Conservation (phyloP, 164 flowering plant genomes). For the Vitis amurensis region DNA sequence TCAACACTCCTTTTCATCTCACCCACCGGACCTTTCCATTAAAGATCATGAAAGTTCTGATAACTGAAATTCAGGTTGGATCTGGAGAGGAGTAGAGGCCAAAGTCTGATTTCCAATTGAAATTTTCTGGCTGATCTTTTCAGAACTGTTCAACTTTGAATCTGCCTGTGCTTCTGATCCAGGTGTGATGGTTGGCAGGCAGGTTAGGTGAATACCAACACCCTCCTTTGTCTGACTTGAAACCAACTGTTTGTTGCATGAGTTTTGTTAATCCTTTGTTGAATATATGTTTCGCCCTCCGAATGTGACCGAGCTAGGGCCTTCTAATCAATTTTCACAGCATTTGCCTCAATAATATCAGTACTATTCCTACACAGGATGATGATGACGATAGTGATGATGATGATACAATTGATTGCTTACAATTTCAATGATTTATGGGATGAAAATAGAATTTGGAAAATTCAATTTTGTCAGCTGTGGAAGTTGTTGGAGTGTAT, state of each 20-base stretch:
- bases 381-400: not conserved
- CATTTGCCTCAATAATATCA: not conserved
- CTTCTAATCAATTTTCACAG: not conserved
- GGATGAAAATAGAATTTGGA: not conserved
- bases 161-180: no score
- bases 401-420: not conserved
- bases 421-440: not conserved
- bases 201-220: no score
- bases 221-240: no score
- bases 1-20: not conserved
- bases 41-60: not conserved
- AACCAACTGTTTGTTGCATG: no score
- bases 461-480: not conserved
- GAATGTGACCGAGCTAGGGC: no score
- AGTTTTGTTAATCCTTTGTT: no score
- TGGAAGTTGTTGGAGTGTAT: slow-evolving; percentile 1
- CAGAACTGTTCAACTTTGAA: no score
- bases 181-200: no score
- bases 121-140: no score
- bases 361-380: not conserved
- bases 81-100: no score
- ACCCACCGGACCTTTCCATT: not conserved
- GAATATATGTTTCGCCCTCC: no score
- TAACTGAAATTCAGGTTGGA: not conserved
- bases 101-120: no score